phyloP scores from a whole-genome alignment of 257 asterid genomes.

The Ophiorrhiza pumila region DNA sequence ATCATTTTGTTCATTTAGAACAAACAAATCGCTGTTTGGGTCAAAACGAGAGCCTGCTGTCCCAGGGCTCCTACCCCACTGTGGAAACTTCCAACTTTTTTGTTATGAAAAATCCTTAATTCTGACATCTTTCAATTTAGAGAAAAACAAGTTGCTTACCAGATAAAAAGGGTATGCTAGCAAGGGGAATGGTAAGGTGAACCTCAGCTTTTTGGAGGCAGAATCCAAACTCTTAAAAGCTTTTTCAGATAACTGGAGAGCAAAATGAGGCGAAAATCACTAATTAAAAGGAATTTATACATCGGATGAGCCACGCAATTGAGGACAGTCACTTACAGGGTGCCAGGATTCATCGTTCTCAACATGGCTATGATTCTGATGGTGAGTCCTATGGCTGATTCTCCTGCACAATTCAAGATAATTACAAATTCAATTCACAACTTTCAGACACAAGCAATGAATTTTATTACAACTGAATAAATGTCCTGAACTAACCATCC shows the following conservation, averaged over 20 bases:
- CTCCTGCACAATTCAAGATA: conserved; percentile 45
- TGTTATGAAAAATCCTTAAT: background rate
- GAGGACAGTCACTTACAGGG: conserved; percentile 34
- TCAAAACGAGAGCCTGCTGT: conserved; percentile 80
- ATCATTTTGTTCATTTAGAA: conserved; percentile 70
- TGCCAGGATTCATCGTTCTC: too few relatives aligned
- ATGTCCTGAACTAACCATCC: conserved; percentile 64
- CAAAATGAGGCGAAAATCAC: background rate
- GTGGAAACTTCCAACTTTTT: conserved; percentile 18
- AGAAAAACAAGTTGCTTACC: too few relatives aligned
- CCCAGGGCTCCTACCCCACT: conserved; percentile 94
- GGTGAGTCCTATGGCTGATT: conserved; percentile 92
- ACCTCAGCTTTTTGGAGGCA: conserved; percentile 58
- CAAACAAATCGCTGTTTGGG: too few relatives aligned
- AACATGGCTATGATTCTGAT: conserved; percentile 93
- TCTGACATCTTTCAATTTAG: too few relatives aligned
- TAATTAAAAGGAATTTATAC: background rate
- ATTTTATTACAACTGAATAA: background rate
- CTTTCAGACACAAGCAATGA: background rate
- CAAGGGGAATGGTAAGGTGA: too few relatives aligned
- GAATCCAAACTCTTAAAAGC: conserved; percentile 50
- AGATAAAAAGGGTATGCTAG: too few relatives aligned
- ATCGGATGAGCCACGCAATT: background rate
- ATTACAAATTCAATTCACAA: background rate
- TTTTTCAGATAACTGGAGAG: conserved; percentile 53